Base-by-base conservation (phyloP, 352 stramenopile genomes). In the Phytophthora syringae region DNA sequence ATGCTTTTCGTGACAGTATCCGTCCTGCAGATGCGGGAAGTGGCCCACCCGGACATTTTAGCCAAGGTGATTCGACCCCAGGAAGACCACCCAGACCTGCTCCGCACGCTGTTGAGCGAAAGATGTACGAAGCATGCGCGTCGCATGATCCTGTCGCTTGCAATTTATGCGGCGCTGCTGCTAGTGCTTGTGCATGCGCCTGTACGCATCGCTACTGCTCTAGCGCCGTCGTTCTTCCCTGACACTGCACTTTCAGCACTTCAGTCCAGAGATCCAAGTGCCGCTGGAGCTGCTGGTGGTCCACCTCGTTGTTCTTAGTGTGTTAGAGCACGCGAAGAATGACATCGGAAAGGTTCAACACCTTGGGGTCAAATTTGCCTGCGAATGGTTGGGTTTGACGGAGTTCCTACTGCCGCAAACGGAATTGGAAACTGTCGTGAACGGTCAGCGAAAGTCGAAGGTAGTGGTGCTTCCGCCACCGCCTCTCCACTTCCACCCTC, bases 1-100 rank as follows among this genome's bases (percentile, higher is more conserved):
- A 99, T 99, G 97, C 84, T 99, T 11, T 93, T 98, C 43, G 95
- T 99, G 36, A 99, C 97, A 0, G 96, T 99, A 2, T 97, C 93
- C 13, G 90, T 98, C 13, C 76, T 98, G 12, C 94, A 98, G 72
- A 74, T 99, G 30, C 88, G 96, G 20, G 96, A 99, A 77, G 94
- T 99, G 28, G 78, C 95, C 15, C 96, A 99, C 59, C 96, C 96
- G 9, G 94, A 98, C 64, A 86, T 97, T 11, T 52, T 97, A 15
- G 85, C 87, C 27, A 93, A 91, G 57, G 73, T 89, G 13, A 94
- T 95, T 80, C 87, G 88, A n/a, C 88, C 88, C 6, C 97, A 99
- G 81, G 96, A 99, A 80, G 94, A 97, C 21, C 97, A 99, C 58
- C 95, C 96, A 9, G 97, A 99, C 73, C 74, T 99, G 34, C 79